phyloP scores from a whole-genome alignment of 306 rosid species.

The Gillenia trifoliata region DNA sequence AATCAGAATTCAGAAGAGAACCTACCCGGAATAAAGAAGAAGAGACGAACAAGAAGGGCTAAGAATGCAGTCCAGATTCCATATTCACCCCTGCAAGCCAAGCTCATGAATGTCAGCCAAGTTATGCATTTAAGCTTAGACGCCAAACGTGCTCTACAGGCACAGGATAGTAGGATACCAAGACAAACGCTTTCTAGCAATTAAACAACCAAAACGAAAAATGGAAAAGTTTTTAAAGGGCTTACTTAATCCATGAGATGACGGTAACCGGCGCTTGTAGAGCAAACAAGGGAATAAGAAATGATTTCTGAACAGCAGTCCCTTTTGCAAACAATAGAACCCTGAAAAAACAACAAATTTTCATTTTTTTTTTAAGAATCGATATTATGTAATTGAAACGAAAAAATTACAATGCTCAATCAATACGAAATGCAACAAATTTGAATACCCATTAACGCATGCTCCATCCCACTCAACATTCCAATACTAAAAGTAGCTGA shows the following conservation, averaged over 20 bases:
- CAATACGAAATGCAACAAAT: constrained; percentile 10
- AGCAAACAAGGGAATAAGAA: constrained; percentile 69
- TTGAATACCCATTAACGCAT: neutral
- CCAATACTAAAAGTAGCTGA: neutral
- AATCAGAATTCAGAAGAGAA: neutral
- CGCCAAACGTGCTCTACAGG: neutral
- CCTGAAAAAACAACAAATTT: constrained; percentile 34
- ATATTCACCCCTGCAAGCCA: constrained; percentile 71
- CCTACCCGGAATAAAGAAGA: constrained; percentile 67
- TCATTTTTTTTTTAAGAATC: too few relatives aligned
- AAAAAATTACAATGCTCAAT: too few relatives aligned
- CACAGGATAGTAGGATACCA: too few relatives aligned
- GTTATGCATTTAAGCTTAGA: neutral
- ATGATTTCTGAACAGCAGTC: constrained; percentile 70
- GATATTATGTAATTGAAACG: too few relatives aligned
- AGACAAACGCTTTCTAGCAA: neutral
- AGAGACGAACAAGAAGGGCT: constrained; percentile 80
- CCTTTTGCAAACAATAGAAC: constrained; percentile 66
- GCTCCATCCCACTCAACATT: neutral
- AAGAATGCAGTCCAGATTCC: constrained; percentile 83
- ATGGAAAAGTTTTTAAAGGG: neutral
- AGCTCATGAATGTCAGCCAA: constrained; percentile 19
- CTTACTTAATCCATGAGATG: constrained; percentile 74
- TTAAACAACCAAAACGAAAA: neutral
- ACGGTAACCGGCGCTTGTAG: constrained; percentile 75